Conservation (phyloP, 2,329 filamentous ascomycete species). For the Xylogone sp. region DNA sequence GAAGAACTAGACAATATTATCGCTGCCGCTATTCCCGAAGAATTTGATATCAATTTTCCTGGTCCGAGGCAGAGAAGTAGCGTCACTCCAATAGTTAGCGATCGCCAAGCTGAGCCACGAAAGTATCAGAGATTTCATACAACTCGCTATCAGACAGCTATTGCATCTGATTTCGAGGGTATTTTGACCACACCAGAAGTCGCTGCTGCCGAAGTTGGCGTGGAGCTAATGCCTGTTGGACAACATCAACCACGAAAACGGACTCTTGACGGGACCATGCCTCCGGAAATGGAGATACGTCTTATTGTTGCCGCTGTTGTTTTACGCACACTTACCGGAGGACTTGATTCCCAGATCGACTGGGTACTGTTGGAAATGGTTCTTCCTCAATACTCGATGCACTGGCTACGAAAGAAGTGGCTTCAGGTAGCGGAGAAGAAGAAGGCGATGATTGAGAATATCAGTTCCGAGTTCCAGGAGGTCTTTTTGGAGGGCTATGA, state of each 20-base stretch:
- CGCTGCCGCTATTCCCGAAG: slow-evolving; percentile 1
- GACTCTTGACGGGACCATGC: slow-evolving; percentile 26
- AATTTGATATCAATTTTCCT: background rate
- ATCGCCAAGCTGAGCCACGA: background rate
- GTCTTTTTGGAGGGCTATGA: slow-evolving; percentile 65
- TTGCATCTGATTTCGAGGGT: slow-evolving; percentile 20
- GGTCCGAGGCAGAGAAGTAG: background rate
- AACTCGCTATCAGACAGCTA: slow-evolving; percentile 16
- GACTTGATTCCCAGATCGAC: slow-evolving; percentile 55
- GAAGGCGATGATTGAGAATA: slow-evolving; percentile 47
- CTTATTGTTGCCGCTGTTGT: slow-evolving; percentile 56
- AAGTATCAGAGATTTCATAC: slow-evolving; percentile 8
- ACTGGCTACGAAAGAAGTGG: slow-evolving; percentile 54
- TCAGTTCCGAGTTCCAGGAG: slow-evolving; percentile 61
- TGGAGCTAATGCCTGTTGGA: slow-evolving; percentile 12
- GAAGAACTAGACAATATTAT: slow-evolving; percentile 31
- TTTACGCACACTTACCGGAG: slow-evolving; percentile 55
- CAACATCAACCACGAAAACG: slow-evolving; percentile 18
- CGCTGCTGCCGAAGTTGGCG: slow-evolving; percentile 13
- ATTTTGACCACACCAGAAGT: slow-evolving; percentile 13
- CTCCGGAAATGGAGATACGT: slow-evolving; percentile 40
- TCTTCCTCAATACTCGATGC: slow-evolving; percentile 51
- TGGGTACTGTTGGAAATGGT: slow-evolving; percentile 55
- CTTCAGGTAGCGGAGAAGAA: slow-evolving; percentile 45
- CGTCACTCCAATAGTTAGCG: background rate